phyloP scores from a whole-genome alignment of 2,329 filamentous ascomycete species.

The Pseudogymnoascus sp. region DNA sequence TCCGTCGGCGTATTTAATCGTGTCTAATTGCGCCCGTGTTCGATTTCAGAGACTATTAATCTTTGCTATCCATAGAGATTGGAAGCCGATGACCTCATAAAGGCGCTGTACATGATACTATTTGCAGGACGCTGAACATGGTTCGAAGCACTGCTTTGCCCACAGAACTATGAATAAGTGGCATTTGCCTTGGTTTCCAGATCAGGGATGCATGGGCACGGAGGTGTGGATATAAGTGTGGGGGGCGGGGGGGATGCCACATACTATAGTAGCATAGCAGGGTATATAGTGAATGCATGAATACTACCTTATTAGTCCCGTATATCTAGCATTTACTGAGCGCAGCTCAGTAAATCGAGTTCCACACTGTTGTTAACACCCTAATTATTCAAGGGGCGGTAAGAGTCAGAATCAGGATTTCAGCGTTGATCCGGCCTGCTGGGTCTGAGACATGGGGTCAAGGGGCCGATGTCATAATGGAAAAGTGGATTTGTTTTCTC shows the following conservation, averaged over 20 bases:
- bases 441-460: neutral
- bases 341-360: neutral
- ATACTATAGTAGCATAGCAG: neutral
- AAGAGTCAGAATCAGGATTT: neutral
- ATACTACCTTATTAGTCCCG: neutral
- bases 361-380: neutral
- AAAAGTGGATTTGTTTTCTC: neutral
- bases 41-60: neutral
- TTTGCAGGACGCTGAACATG: neutral
- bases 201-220: neutral
- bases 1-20: neutral
- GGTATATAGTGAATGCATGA: neutral
- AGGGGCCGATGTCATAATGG: neutral
- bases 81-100: constrained; percentile 1
- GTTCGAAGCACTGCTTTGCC: neutral
- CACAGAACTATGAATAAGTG: neutral
- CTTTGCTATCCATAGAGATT: neutral
- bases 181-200: neutral
- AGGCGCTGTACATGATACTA: neutral
- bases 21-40: neutral
- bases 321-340: no score
- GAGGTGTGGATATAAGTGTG: neutral
- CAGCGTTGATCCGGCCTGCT: neutral
- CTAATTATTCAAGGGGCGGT: neutral
- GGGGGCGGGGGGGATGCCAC: neutral